Evolutionary conservation across 495 filamentous ascomycete species (phyloP).

Genomic region (Saxophila tyrrhenica): DNA sequence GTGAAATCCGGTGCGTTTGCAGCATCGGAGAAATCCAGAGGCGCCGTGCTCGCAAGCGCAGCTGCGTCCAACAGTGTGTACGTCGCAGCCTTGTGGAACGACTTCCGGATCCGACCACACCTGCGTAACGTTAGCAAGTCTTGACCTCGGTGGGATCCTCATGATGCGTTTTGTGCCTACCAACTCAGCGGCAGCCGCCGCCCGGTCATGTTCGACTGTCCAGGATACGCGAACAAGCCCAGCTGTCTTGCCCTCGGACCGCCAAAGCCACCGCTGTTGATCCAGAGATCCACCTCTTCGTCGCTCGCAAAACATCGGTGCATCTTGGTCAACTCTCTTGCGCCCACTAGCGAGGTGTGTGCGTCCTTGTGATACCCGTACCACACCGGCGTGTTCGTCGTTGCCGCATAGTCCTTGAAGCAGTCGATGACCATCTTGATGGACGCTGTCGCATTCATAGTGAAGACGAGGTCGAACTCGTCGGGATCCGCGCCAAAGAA

Average conservation of each 20-base stretch:
- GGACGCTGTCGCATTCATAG: conserved; percentile 56
- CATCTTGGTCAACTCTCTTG: conserved; percentile 48
- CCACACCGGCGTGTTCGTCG: conserved; percentile 34
- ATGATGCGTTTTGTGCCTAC: conserved; percentile 22
- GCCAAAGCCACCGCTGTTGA: conserved; percentile 29
- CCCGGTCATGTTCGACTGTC: conserved; percentile 71
- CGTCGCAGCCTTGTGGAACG: conserved; percentile 29
- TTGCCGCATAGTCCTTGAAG: conserved; percentile 44
- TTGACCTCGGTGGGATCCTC: conserved; percentile 4
- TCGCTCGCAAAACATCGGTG: conserved; percentile 54
- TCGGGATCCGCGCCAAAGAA: conserved; percentile 54
- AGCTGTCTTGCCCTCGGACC: conserved; percentile 26
- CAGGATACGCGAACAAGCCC: conserved; percentile 64
- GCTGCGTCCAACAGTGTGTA: conserved; percentile 65
- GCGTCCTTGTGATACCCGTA: conserved; percentile 66
- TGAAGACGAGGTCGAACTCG: conserved; percentile 59
- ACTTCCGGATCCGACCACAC: conserved; percentile 38
- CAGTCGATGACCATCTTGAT: conserved; percentile 60
- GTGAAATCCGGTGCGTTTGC: conserved; percentile 59
- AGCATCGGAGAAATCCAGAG: conserved; percentile 49
- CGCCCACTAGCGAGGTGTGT: conserved; percentile 64
- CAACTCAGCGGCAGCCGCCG: conserved; percentile 53
- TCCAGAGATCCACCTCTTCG: conserved; percentile 55
- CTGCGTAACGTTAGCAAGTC: conserved; percentile 19
- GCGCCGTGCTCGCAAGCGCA: conserved; percentile 55